Percentiles rank a stretch among this genome's conserved stretches.
Evolutionary conservation across 2,329 filamentous ascomycete species (phyloP).

Genomic region (Pseudocercospora fuligena): DNA sequence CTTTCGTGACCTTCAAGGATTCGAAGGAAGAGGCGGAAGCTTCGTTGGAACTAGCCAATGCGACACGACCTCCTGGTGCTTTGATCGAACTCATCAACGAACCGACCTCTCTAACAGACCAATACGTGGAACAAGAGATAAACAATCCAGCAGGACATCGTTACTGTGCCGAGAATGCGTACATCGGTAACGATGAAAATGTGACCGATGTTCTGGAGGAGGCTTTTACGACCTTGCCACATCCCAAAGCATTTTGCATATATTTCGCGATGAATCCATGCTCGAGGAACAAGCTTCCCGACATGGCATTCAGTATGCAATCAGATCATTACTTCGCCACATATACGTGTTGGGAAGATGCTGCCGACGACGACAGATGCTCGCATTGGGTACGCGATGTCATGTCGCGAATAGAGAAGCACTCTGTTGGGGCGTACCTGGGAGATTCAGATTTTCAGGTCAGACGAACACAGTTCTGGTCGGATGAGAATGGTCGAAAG

Average conservation of each 20-base stretch:
- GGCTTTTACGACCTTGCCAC: slow-evolving; percentile 56
- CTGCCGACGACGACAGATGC: slow-evolving; percentile 51
- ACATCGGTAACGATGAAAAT: slow-evolving; percentile 55
- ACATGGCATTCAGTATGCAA: slow-evolving; percentile 62
- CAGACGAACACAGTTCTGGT: slow-evolving; percentile 56
- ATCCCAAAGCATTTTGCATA: slow-evolving; percentile 52
- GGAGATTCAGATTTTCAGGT: slow-evolving; percentile 61
- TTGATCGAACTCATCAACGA: slow-evolving; percentile 46
- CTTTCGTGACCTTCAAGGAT: slow-evolving; percentile 5
- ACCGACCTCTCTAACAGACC: slow-evolving; percentile 47
- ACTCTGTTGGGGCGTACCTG: slow-evolving; percentile 57
- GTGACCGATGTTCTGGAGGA: slow-evolving; percentile 51
- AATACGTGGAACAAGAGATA: slow-evolving; percentile 51
- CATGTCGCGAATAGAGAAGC: slow-evolving; percentile 44
- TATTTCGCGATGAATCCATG: slow-evolving; percentile 60
- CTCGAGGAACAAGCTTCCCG: slow-evolving; percentile 47
- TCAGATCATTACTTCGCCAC: slow-evolving; percentile 62
- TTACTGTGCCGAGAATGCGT: slow-evolving; percentile 58
- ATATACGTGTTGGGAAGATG: slow-evolving; percentile 58
- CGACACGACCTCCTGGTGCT: slow-evolving; percentile 29
- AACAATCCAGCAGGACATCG: slow-evolving; percentile 57
- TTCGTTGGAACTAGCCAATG: neutral
- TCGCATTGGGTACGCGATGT: slow-evolving; percentile 50
- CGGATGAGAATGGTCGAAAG: slow-evolving; percentile 46
- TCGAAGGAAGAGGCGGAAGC: slow-evolving; percentile 3